Base-by-base conservation (phyloP, 2,329 filamentous ascomycete species). In the Cercospora sp. region DNA sequence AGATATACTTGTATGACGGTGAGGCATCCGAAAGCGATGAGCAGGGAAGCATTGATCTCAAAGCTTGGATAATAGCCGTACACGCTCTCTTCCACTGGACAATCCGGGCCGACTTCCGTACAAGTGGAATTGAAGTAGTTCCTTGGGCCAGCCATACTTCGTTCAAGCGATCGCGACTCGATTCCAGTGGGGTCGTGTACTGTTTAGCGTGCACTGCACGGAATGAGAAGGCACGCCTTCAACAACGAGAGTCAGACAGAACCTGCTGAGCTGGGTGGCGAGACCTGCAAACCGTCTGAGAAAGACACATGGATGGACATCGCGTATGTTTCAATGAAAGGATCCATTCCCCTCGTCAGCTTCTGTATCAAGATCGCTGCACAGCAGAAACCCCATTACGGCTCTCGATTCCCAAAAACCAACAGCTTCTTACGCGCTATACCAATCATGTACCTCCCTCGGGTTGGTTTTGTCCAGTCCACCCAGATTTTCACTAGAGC, bases 61-160 rank as follows among this genome's bases (percentile, higher is more conserved):
- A 65, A 42, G n/a, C 20, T 31, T 10, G 63, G 63, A 53, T 36
- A 30, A 8, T 65, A 65, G 1, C 63, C 63, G 23, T 65, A 61
- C 2, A 61, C 30, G 63, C 63, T 65, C 1, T 65, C 8, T 9
- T 65, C 57, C 0, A 65, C 63, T 26, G 63, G 63, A 55, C 63
- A 65, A 10, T 60, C 55, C 12, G 63, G 63, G 3, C 63, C 42
- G 5, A 60, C 18, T n/a, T 26, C 42, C 8, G 63, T 65, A 30
- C 63, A 65, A 12, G 16, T 65, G 30, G 55, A 23, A 18, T 61
- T 61, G 30, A 53, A 65, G 39, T 45, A 61, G 20, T 28, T 39
- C 30, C 26, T 58, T 30, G 57, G 53, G n/a, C 63, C 63, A 48
- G 58, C 63, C 63, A 65, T 61, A 30, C 13, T 61, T 28, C 48